phyloP scores from a whole-genome alignment of 169 alveolate species.

The Toxoplasma gondii region DNA sequence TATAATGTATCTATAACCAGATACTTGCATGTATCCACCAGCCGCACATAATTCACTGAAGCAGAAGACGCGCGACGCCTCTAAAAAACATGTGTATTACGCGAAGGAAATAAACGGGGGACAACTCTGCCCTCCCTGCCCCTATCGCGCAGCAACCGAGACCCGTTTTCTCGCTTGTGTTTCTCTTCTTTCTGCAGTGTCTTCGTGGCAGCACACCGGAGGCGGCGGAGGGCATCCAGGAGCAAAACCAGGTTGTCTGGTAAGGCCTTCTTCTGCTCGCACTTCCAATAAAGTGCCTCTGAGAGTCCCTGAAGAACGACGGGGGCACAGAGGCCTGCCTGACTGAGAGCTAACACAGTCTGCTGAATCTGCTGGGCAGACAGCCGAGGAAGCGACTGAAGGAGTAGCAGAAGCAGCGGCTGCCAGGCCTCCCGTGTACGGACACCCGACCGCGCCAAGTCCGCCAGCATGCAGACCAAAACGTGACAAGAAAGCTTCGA shows the following conservation, averaged over 20 bases:
- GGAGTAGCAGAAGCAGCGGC: background rate
- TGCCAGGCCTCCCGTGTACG: constrained; percentile 32
- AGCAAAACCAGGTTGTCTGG: background rate
- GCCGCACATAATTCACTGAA: too few relatives aligned
- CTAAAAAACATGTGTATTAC: too few relatives aligned
- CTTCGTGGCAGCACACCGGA: background rate
- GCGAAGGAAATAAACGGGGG: too few relatives aligned
- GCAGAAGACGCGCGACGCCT: too few relatives aligned
- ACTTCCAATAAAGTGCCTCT: background rate
- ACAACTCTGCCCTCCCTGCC: too few relatives aligned
- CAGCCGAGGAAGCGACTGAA: background rate
- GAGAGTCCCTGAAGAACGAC: constrained; percentile 7
- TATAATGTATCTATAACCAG: too few relatives aligned
- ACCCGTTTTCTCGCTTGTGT: too few relatives aligned
- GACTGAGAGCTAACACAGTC: background rate
- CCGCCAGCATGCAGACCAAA: background rate
- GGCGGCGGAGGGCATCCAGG: constrained; percentile 23
- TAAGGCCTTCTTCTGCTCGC: background rate
- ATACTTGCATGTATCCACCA: too few relatives aligned
- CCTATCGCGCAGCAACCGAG: too few relatives aligned
- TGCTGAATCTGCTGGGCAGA: background rate
- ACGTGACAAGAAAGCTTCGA: background rate
- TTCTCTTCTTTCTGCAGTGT: too few relatives aligned
- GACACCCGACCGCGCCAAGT: constrained; percentile 4
- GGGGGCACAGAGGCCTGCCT: background rate